These are phyloP conservation scores for Myxozyma monticola DNA, from an alignment of 805 yeast species.

Conservation along the genomic window DNA sequence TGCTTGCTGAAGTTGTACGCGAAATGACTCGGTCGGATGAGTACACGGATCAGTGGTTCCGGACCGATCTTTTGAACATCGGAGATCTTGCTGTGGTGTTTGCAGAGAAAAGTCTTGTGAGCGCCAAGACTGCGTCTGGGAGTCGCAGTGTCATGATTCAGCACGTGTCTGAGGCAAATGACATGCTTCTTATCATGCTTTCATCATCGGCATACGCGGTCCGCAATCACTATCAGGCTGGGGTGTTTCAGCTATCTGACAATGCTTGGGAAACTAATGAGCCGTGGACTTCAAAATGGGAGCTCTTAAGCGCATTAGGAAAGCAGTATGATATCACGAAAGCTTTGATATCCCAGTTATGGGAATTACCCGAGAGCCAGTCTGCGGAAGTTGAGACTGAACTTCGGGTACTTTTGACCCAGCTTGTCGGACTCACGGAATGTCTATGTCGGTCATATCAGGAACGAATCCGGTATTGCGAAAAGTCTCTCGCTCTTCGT, in stretches of 20 bases:
- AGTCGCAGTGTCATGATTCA: constrained; percentile 3
- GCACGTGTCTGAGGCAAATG: constrained; percentile 20
- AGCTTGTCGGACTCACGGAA: constrained; percentile 44
- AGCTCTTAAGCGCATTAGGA: constrained; percentile 31
- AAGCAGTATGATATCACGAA: constrained; percentile 31
- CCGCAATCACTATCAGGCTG: constrained; percentile 6
- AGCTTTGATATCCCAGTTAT: constrained; percentile 20
- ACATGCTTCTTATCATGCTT: constrained; percentile 15
- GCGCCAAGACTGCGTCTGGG: constrained; percentile 16
- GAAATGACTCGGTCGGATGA: constrained; percentile 7
- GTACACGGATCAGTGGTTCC: constrained; percentile 20
- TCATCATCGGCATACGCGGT: constrained; percentile 21
- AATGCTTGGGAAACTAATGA: constrained; percentile 15
- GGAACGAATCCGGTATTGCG: constrained; percentile 26
- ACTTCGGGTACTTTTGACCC: constrained; percentile 25
- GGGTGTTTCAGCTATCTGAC: constrained; percentile 22
- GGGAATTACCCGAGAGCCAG: constrained; percentile 16
- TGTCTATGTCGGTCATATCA: constrained; percentile 43
- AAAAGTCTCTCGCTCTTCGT: constrained; percentile 19
- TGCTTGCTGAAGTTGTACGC: constrained; percentile 8
- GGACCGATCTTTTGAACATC: constrained; percentile 10
- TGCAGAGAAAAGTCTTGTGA: constrained; percentile 16
- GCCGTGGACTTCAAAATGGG: constrained; percentile 37
- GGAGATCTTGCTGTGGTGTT: constrained; percentile 19
- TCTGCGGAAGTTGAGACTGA: constrained; percentile 19